Evolutionary conservation across 768 basidiomycete species (phyloP), one percentile per base, ranked within the genome.

Genomic region (Lentinula boryana): DNA sequence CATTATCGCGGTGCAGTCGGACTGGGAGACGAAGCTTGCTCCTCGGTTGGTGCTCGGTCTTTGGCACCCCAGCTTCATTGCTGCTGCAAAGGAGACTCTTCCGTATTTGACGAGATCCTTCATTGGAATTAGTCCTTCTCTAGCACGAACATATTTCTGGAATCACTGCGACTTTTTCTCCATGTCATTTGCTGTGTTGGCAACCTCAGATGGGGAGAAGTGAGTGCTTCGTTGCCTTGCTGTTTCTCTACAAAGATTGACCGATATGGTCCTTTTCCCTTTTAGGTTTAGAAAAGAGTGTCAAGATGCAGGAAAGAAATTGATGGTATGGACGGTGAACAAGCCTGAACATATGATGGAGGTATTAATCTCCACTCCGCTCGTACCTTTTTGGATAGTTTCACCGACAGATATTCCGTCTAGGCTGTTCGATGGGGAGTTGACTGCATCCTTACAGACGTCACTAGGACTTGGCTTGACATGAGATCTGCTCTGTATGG

Each of bases 311-410:
- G 89, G 89, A 18, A 97, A 97, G 81, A 80, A 81, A 65, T 66
- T 98, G 60, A 88, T 95, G 83, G 93, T 94, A 3, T 98, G 95
- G 97, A 99, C 97, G 0, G 96, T 98, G 31, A 99, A 99, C 68
- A 81, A 87, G 50, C 86, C 86, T 9, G 85, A 84, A 58, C 86
- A 93, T 68, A 93, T 94, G 92, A 89, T 92, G 82, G 91, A 94
- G 84, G 91, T 87, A 32, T 46, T 84, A 33, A 55, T 54, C 31
- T 58, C 15, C 16, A 13, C 52, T 54, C 32, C 13, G 36, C 36
- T 27, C 61, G 54, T 63, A n/a, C 54, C 35, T 59, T 49, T 23
- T 58, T 21, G 8, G 54, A 23, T 2, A 44, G 36, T 15, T 35
- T 35, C 5, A 32, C 40, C 40, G 51, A 59, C 58, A 59, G 36